Conservation (phyloP, 139 green algal species). For the Coelastrella sp. region DNA sequence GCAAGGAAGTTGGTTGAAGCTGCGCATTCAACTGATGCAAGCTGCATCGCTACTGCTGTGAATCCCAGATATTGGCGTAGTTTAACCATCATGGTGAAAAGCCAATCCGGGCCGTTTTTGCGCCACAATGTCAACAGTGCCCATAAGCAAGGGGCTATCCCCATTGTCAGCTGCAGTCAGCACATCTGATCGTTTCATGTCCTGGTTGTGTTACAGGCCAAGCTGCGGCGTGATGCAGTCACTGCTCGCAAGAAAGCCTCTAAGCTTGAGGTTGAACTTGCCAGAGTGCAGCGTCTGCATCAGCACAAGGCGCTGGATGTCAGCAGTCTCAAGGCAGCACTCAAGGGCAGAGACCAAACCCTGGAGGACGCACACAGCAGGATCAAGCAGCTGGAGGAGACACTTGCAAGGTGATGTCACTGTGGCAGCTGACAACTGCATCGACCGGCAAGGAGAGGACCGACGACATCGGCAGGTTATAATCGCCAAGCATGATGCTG, state of each 20-base stretch:
- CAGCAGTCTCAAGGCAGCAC: constrained; percentile 32
- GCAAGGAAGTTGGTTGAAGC: no score
- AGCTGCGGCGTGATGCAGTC: constrained; percentile 60
- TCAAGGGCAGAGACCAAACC: constrained; percentile 56
- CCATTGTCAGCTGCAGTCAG: no score
- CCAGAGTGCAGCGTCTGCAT: constrained; percentile 41
- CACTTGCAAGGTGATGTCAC: constrained; percentile 52
- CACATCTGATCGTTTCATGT: neutral
- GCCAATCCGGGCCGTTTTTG: no score
- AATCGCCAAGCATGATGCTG: no score
- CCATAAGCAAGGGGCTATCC: no score
- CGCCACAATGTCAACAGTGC: no score
- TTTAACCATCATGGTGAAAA: neutral
- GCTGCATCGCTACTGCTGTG: no score
- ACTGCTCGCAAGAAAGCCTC: constrained; percentile 60
- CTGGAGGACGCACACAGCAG: constrained; percentile 52
- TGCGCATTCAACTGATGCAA: no score
- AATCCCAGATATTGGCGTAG: no score
- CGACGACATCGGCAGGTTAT: no score
- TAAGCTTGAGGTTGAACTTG: constrained; percentile 63
- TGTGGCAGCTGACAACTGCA: no score
- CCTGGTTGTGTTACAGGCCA: constrained; percentile 48
- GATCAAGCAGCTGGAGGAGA: constrained; percentile 58
- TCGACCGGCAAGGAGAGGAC: no score
- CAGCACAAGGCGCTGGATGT: constrained; percentile 63